phyloP scores from a whole-genome alignment of 2,329 filamentous ascomycete genomes.

The Davidsoniella virescens region DNA sequence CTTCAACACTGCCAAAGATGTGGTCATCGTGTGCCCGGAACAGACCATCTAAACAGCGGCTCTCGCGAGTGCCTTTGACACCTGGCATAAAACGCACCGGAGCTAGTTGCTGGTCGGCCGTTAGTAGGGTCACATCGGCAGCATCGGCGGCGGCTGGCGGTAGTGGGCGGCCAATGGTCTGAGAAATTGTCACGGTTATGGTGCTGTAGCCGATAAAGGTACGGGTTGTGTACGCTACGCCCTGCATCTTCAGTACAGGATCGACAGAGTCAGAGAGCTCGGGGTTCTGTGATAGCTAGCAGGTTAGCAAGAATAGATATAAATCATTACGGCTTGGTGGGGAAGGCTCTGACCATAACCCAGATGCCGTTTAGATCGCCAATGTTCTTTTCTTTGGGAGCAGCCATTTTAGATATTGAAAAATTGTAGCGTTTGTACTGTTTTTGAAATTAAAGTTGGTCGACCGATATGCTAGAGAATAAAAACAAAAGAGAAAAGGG shows the following conservation, averaged over 20 bases:
- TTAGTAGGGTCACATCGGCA: slow-evolving; percentile 41
- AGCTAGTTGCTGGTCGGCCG: slow-evolving; percentile 55
- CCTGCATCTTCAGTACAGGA: slow-evolving; percentile 54
- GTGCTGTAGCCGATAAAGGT: slow-evolving; percentile 55
- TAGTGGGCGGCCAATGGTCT: slow-evolving; percentile 28
- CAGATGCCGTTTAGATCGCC: slow-evolving; percentile 54
- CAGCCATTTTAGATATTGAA: slow-evolving; percentile 40
- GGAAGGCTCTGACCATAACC: slow-evolving; percentile 39
- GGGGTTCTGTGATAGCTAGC: slow-evolving; percentile 46
- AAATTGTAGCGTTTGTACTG: too few relatives aligned
- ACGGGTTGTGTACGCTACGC: slow-evolving; percentile 54
- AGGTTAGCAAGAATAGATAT: slow-evolving; percentile 4
- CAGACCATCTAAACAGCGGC: slow-evolving; percentile 34
- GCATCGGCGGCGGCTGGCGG: slow-evolving; percentile 25
- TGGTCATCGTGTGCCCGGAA: slow-evolving; percentile 54
- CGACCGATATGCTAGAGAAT: too few relatives aligned
- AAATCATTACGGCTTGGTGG: neutral
- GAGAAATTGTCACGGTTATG: slow-evolving; percentile 46
- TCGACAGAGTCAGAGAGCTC: slow-evolving; percentile 53
- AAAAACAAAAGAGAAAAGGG: too few relatives aligned
- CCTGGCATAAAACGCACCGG: slow-evolving; percentile 30
- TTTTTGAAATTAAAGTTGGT: too few relatives aligned
- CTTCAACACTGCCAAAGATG: slow-evolving; percentile 60
- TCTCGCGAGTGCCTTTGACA: slow-evolving; percentile 46
- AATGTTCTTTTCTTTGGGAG: slow-evolving; percentile 49